Conservation (phyloP, 176 grass and related monocot species). For the Zoysia japonica region DNA sequence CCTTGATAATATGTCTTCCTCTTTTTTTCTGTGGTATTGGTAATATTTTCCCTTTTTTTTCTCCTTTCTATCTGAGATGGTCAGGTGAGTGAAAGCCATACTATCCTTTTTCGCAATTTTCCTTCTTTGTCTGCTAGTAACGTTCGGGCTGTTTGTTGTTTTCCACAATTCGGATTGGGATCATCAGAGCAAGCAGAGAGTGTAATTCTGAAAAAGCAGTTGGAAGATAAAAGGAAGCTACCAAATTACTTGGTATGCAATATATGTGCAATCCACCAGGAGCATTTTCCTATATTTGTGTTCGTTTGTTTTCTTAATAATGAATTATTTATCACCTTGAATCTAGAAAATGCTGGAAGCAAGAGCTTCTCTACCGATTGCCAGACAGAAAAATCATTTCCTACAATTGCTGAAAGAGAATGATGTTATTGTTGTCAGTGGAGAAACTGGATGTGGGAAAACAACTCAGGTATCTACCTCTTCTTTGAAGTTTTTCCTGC, state of each 20-base stretch:
- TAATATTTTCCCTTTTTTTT: neutral
- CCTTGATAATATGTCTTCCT: neutral
- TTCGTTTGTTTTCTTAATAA: conserved; percentile 10
- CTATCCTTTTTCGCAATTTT: conserved; percentile 13
- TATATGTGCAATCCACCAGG: conserved; percentile 20
- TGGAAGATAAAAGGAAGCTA: conserved; percentile 69
- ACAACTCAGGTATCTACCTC: conserved; percentile 83
- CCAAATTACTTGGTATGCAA: conserved; percentile 68
- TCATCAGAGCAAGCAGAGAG: conserved; percentile 54
- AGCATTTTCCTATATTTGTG: neutral
- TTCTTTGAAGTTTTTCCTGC: conserved; percentile 16
- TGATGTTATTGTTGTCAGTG: conserved; percentile 90
- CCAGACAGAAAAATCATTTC: conserved; percentile 68
- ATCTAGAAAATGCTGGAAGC: conserved; percentile 91
- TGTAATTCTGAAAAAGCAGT: conserved; percentile 64
- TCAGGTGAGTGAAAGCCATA: conserved; percentile 5
- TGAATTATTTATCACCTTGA: conserved; percentile 37
- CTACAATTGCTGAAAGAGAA: conserved; percentile 74
- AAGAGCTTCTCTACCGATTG: conserved; percentile 86
- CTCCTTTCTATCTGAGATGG: conserved; percentile 4
- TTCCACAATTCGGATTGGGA: conserved; percentile 44
- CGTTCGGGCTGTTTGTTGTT: conserved; percentile 6
- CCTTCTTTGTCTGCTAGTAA: conserved; percentile 32
- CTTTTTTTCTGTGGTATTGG: conserved; percentile 11
- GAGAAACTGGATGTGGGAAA: conserved; percentile 98